Evolutionary conservation across 2,329 filamentous ascomycete genomes (phyloP), one percentile per base, ranked within the genome.

Genomic region (Harringtonia lauricola): DNA sequence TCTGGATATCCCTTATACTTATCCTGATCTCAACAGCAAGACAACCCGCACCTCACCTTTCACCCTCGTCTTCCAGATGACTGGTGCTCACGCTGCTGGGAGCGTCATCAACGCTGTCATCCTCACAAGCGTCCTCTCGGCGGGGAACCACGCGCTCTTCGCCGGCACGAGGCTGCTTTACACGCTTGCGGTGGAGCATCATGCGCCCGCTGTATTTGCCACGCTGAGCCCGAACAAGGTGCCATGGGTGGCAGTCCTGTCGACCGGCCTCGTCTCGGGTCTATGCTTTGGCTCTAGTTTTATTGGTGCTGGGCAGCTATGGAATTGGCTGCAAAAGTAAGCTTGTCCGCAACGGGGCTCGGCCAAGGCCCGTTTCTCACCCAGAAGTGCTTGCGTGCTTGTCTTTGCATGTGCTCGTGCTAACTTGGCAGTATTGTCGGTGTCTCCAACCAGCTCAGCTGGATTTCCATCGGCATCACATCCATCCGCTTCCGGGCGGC

Each of bases 291-390:
- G 75, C 3, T 76, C 76, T 0, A 79, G 72, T 52, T 81, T 79
- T 49, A 80, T 82, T 42, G 76, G 77, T 0, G 77, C 78, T 0
- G 78, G 79, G 1, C 68, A 81, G 50, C 59, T 82, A 5, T 82
- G 78, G 78, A 71, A 67, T 1, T 82, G 79, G 78, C 59, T 82
- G 17, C 78, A 82, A 54, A 81, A 81, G 70, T 72, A 59, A 53
- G 63, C 13, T 19, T 5, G 33, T 47, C n/a, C 41, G 36, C n/a
- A n/a, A n/a, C n/a, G n/a, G n/a, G n/a, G n/a, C n/a, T n/a, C n/a
- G n/a, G n/a, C n/a, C n/a, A n/a, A n/a, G n/a, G n/a, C n/a, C 33
- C 19, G 5, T 42, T 33, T 18, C 17, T 22, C 3, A 13, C 17
- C 34, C 18, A 36, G n/a, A n/a, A n/a, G n/a, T n/a, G n/a, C 34